Percentiles rank a stretch among this genome's conserved stretches.
Evolutionary conservation across 73 alveolate genomes (phyloP).

Genomic region (Symbiodinium natans): DNA sequence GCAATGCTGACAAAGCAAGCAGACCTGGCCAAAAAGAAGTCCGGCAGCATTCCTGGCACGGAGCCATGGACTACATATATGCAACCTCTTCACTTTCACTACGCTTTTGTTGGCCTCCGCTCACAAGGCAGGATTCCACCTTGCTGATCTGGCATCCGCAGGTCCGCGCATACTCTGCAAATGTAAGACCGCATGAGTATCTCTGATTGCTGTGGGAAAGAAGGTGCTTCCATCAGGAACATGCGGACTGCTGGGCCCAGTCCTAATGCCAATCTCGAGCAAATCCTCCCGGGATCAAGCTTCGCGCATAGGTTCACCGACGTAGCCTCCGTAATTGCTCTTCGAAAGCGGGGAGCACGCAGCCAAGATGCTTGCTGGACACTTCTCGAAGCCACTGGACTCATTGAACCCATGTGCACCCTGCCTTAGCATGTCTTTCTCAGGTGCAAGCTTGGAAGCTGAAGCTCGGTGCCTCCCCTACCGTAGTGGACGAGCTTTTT

Average conservation of each 20-base stretch:
- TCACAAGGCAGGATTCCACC: background rate
- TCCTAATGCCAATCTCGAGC: background rate
- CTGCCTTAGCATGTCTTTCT: background rate
- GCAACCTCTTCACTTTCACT: too few relatives aligned
- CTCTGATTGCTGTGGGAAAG: background rate
- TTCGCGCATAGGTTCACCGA: conserved; percentile 32
- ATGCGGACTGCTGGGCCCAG: background rate
- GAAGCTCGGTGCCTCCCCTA: conserved; percentile 30
- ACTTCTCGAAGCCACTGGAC: background rate
- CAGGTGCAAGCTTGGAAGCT: conserved; percentile 91
- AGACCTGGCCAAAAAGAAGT: too few relatives aligned
- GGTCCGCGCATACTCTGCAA: background rate
- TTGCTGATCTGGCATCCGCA: background rate
- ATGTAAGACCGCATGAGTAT: too few relatives aligned
- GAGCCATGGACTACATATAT: too few relatives aligned
- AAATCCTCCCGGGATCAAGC: too few relatives aligned
- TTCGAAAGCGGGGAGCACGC: conserved; percentile 30
- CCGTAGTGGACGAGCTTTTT: too few relatives aligned
- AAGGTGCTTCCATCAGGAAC: conserved; percentile 5
- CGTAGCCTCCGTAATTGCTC: conserved; percentile 69
- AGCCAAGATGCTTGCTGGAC: background rate
- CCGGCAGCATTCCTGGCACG: too few relatives aligned
- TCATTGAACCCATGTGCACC: background rate
- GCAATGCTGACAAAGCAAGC: too few relatives aligned
- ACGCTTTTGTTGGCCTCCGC: too few relatives aligned